These are phyloP conservation scores for Kluyveromyces nonfermentans DNA, from an alignment of 805 yeast species.

Conservation along the genomic window DNA sequence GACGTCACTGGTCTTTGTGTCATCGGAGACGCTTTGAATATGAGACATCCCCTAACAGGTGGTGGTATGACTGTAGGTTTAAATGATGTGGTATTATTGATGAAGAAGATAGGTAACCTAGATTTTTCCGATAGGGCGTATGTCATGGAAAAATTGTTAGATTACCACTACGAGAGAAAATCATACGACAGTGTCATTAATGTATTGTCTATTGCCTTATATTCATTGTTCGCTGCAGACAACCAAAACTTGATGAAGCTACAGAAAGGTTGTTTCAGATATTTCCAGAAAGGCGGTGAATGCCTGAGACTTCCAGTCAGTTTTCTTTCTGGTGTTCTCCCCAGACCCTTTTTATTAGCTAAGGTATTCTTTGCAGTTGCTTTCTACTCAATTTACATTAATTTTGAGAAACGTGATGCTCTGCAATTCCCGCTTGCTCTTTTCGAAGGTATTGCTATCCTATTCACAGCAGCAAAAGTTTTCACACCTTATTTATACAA, in stretches of 20 bases:
- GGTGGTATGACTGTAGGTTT: slow-evolving; percentile 99
- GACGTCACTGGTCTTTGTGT: slow-evolving; percentile 66
- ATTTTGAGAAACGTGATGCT: slow-evolving; percentile 57
- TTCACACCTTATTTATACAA: slow-evolving; percentile 68
- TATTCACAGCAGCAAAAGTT: slow-evolving; percentile 65
- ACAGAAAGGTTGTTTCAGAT: slow-evolving; percentile 82
- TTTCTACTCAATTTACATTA: slow-evolving; percentile 65
- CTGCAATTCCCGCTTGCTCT: slow-evolving; percentile 62
- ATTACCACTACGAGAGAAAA: slow-evolving; percentile 75
- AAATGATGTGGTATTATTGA: slow-evolving; percentile 63
- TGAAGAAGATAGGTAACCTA: slow-evolving; percentile 36
- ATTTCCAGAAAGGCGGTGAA: slow-evolving; percentile 77
- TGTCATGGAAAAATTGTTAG: slow-evolving; percentile 47
- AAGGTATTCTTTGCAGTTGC: slow-evolving; percentile 89
- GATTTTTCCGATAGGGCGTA: slow-evolving; percentile 46
- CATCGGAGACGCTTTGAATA: slow-evolving; percentile 88
- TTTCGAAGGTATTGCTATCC: slow-evolving; percentile 54
- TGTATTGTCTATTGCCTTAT: slow-evolving; percentile 83
- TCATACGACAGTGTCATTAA: slow-evolving; percentile 74
- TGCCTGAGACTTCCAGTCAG: slow-evolving; percentile 73
- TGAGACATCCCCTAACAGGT: slow-evolving; percentile 97
- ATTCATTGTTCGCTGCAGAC: slow-evolving; percentile 85
- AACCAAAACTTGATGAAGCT: slow-evolving; percentile 51
- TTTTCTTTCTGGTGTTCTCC: slow-evolving; percentile 71
- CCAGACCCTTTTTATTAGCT: slow-evolving; percentile 64